A percentile compares a stretch with the other conserved stretches of the same genome.
These are phyloP conservation scores for Rhododendron ferrugineum DNA, from an alignment of 148 eudicot genomes.

Conservation along the genomic window DNA sequence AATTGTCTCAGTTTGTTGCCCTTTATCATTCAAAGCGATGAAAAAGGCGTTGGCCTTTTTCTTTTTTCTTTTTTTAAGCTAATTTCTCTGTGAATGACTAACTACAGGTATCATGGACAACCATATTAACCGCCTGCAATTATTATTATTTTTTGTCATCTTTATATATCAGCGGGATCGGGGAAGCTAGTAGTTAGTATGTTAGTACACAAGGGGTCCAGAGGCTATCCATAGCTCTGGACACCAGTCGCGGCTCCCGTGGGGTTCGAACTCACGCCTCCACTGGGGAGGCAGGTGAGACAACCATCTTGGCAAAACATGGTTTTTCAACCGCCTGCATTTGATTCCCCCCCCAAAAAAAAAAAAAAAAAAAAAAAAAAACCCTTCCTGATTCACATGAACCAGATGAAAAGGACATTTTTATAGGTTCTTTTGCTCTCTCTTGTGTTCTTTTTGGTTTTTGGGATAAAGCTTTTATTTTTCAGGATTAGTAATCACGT, in stretches of 20 bases:
- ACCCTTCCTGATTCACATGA: neutral
- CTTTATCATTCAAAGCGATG: neutral
- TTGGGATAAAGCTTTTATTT: neutral
- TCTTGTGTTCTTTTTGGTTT: neutral
- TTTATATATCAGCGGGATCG: too few species aligned
- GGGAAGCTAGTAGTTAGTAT: too few species aligned
- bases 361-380: neutral
- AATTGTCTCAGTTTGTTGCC: neutral
- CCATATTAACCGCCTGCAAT: neutral
- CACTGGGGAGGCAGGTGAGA: too few species aligned
- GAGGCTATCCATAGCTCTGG: too few species aligned
- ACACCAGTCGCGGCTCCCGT: too few species aligned
- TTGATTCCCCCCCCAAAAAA: neutral
- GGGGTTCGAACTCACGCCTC: too few species aligned
- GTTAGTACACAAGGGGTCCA: too few species aligned
- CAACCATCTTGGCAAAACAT: too few species aligned
- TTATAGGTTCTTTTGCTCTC: neutral
- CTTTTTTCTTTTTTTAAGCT: too few species aligned
- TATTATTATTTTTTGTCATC: too few species aligned
- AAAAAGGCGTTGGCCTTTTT: neutral
- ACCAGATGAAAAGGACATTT: neutral
- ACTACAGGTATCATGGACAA: neutral
- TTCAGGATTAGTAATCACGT: conserved; percentile 5
- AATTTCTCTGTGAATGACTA: neutral
- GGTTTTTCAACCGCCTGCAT: neutral